Evolutionary conservation across 768 basidiomycete species (phyloP).

Genomic region (Antrodiella citrinella): DNA sequence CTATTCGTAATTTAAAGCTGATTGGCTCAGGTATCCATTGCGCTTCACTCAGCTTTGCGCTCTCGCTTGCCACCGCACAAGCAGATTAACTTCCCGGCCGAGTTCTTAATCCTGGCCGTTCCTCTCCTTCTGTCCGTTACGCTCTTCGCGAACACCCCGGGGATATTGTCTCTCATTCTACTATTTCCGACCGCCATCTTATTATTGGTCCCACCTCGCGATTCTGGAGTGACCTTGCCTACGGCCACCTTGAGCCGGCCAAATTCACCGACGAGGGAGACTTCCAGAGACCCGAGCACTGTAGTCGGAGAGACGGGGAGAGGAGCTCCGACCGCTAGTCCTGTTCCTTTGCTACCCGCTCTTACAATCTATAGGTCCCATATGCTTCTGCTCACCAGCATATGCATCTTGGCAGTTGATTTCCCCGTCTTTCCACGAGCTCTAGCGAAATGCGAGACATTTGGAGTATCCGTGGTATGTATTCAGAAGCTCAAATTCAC

Average conservation of each 20-base stretch:
- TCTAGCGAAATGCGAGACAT: slow-evolving; percentile 90
- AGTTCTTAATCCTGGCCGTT: slow-evolving; percentile 59
- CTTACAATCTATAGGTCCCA: slow-evolving; percentile 86
- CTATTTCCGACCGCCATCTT: slow-evolving; percentile 36
- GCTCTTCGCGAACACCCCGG: slow-evolving; percentile 52
- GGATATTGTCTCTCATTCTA: slow-evolving; percentile 41
- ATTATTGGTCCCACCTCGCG: slow-evolving; percentile 33
- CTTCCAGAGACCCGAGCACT: neutral
- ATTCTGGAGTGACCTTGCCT: slow-evolving; percentile 43
- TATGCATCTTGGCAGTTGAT: slow-evolving; percentile 93
- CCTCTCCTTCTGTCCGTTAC: slow-evolving; percentile 85
- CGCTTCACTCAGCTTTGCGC: slow-evolving; percentile 53
- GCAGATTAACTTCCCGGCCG: slow-evolving; percentile 33
- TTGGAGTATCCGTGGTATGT: slow-evolving; percentile 85
- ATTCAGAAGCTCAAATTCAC: too few relatives aligned
- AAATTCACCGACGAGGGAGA: slow-evolving; percentile 7
- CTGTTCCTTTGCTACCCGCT: slow-evolving; percentile 49
- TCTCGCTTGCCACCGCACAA: slow-evolving; percentile 37
- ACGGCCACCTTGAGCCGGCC: slow-evolving; percentile 18
- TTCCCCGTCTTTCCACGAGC: slow-evolving; percentile 86
- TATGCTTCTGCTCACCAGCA: slow-evolving; percentile 89
- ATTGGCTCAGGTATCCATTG: slow-evolving; percentile 52
- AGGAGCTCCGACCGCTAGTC: neutral
- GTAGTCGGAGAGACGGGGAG: neutral
- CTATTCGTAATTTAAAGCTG: neutral